phyloP scores from a whole-genome alignment of 345 rosid genomes.

The Euphorbia pulcherrima region DNA sequence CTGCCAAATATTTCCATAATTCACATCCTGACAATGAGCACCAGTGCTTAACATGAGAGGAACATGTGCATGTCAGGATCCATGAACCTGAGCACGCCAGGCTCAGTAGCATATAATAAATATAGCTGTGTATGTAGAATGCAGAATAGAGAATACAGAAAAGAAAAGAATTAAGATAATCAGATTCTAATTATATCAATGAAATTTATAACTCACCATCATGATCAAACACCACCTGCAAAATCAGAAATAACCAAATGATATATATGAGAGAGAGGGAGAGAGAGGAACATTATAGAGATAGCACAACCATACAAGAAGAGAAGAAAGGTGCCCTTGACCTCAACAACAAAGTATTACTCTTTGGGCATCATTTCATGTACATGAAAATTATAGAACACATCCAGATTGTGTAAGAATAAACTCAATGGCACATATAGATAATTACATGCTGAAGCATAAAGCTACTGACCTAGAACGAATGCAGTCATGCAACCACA shows the following conservation, averaged over 20 bases:
- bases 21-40: background rate
- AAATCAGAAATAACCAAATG: slow-evolving; percentile 18
- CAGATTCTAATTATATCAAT: background rate
- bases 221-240: slow-evolving; percentile 98
- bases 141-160: background rate
- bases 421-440: background rate
- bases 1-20: background rate
- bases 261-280: slow-evolving; percentile 21
- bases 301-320: background rate
- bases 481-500: background rate
- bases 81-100: background rate
- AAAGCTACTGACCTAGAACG: background rate
- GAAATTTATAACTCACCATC: slow-evolving; percentile 60
- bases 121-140: background rate
- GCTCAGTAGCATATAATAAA: background rate
- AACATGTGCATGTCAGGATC: background rate
- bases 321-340: background rate
- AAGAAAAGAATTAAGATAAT: background rate
- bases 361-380: background rate
- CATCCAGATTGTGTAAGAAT: background rate
- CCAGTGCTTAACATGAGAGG: background rate
- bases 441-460: background rate
- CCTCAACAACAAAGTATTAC: background rate
- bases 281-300: background rate
- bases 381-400: background rate